Conservation (phyloP, 2,329 filamentous ascomycete genomes). For the Sporothrix pseudoabietina region DNA sequence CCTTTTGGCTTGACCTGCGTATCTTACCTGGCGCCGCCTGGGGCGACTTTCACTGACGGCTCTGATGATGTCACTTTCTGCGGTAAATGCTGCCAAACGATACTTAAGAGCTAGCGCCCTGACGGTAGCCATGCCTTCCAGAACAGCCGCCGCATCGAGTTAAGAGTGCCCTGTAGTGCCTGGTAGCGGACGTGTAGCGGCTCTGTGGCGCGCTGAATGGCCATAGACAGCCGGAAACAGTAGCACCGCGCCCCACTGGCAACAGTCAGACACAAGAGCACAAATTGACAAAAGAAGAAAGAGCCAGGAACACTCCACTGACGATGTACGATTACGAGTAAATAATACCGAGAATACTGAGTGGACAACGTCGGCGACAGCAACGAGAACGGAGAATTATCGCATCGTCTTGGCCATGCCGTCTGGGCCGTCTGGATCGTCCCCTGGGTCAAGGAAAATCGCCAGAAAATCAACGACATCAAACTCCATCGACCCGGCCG, state of each 20-base stretch:
- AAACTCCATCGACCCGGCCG: background rate
- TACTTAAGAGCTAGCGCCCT: background rate
- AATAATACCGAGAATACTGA: background rate
- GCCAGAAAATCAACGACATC: background rate
- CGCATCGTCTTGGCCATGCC: background rate
- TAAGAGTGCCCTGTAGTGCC: background rate
- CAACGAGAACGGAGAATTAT: background rate
- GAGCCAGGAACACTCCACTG: background rate
- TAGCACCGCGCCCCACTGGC: constrained; percentile 21
- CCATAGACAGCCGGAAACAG: background rate
- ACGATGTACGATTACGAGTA: background rate
- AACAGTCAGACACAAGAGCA: constrained; percentile 17
- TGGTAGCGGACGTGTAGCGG: background rate
- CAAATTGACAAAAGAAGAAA: background rate
- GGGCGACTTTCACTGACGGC: background rate
- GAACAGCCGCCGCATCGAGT: constrained; percentile 16
- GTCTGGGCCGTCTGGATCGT: background rate
- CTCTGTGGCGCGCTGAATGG: background rate
- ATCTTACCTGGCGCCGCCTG: background rate
- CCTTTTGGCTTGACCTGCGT: background rate
- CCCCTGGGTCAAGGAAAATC: background rate
- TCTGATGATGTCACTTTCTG: background rate
- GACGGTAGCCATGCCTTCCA: background rate
- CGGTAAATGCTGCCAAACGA: background rate
- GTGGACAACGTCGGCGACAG: too few relatives aligned